A percentile compares a stretch with the other conserved stretches of the same genome.
These are phyloP conservation scores for Salix caprea DNA, from an alignment of 345 rosid genomes.

Conservation along the genomic window DNA sequence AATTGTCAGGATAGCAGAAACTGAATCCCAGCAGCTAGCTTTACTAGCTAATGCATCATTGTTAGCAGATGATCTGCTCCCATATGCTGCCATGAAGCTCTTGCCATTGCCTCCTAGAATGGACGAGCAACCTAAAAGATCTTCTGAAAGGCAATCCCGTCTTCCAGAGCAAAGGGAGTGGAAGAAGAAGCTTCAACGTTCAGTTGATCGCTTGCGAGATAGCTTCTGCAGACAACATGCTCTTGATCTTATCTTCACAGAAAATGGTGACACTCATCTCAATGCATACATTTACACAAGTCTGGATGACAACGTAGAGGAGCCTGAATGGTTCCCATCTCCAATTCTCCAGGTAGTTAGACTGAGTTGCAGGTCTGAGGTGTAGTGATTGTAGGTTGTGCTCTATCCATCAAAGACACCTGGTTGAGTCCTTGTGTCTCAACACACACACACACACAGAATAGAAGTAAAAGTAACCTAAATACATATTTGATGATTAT, in stretches of 20 bases:
- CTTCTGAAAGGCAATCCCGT: constrained; percentile 58
- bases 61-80: constrained; percentile 82
- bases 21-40: constrained; percentile 77
- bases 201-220: constrained; percentile 75
- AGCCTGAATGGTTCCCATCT: constrained; percentile 89
- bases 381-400: neutral
- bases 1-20: constrained; percentile 74
- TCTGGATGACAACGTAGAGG: constrained; percentile 58
- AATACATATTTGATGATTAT: neutral
- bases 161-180: constrained; percentile 81
- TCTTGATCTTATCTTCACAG: constrained; percentile 77
- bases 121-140: constrained; percentile 50
- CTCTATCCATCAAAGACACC: neutral
- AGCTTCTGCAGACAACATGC: constrained; percentile 92
- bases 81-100: constrained; percentile 71
- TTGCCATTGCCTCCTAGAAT: constrained; percentile 36
- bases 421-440: neutral
- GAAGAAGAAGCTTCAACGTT: constrained; percentile 76
- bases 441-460: neutral
- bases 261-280: constrained; percentile 73
- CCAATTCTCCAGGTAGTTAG: constrained; percentile 56
- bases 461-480: neutral
- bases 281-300: constrained; percentile 47
- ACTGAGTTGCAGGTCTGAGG: neutral
- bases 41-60: constrained; percentile 78